phyloP scores from a whole-genome alignment of 2,329 filamentous ascomycete species.

The Colletotrichum higginsianum region DNA sequence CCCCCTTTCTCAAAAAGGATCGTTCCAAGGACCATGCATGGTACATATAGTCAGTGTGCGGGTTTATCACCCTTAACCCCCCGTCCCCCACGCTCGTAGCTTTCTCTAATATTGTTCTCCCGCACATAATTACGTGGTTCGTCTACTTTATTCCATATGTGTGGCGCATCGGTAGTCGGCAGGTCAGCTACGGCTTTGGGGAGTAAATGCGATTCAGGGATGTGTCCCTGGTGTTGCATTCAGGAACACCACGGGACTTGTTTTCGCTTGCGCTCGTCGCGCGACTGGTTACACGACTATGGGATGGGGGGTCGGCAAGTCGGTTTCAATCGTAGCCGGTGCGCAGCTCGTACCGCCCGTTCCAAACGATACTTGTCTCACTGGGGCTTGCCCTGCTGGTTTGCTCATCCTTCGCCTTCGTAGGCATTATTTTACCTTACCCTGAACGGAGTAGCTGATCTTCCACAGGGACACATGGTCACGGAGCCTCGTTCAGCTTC shows the following conservation, averaged over 20 bases:
- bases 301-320: neutral
- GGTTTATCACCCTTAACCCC: neutral
- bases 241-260: neutral
- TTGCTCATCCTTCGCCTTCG: neutral
- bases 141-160: neutral
- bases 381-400: neutral
- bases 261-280: neutral
- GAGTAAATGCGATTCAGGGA: neutral
- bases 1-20: neutral
- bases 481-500: neutral
- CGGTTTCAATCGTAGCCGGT: conserved; percentile 28
- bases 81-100: neutral
- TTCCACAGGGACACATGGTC: neutral
- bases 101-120: neutral
- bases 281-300: conserved; percentile 26
- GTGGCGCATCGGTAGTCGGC: neutral
- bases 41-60: no score
- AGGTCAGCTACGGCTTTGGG: neutral
- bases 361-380: conserved; percentile 30
- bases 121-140: neutral
- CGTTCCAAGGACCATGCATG: neutral
- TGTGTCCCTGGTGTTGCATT: neutral
- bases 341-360: conserved; percentile 18
- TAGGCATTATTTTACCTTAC: neutral
- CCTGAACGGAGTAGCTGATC: neutral